Evolutionary conservation across 2,329 filamentous ascomycete genomes (phyloP).

Genomic region (Trichothecium sympodiale): DNA sequence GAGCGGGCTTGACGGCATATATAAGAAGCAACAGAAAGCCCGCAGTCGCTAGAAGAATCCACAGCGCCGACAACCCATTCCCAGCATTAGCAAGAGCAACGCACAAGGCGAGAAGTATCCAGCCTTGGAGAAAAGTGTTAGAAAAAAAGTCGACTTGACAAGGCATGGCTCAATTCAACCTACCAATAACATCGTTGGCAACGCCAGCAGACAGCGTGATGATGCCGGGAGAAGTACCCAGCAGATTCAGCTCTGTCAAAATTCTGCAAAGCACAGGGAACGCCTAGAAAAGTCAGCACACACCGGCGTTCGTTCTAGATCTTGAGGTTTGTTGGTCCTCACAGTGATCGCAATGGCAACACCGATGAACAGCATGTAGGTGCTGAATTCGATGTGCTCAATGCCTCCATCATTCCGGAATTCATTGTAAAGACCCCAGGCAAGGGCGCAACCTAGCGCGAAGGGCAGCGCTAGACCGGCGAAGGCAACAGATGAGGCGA

Average conservation of each 20-base stretch:
- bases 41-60: conserved; percentile 64
- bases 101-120: conserved; percentile 86
- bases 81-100: conserved; percentile 87
- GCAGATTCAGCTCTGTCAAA: conserved; percentile 77
- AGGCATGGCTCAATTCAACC: conserved; percentile 3
- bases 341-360: conserved; percentile 83
- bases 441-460: conserved; percentile 67
- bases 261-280: conserved; percentile 92
- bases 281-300: conserved; percentile 34
- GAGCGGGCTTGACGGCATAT: conserved; percentile 60
- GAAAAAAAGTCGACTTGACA: neutral
- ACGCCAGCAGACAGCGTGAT: conserved; percentile 86
- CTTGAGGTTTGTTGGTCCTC: conserved; percentile 1
- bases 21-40: conserved; percentile 70
- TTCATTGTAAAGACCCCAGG: conserved; percentile 68
- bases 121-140: conserved; percentile 27
- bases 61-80: conserved; percentile 72
- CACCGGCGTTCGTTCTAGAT: neutral
- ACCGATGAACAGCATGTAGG: conserved; percentile 67
- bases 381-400: conserved; percentile 34
- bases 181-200: conserved; percentile 64
- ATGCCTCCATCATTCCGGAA: conserved; percentile 41
- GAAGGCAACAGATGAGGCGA: conserved; percentile 66
- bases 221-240: conserved; percentile 72
- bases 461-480: conserved; percentile 77